Evolutionary conservation across 306 rosid species (phyloP).

Genomic region (Trifolium subterraneum): DNA sequence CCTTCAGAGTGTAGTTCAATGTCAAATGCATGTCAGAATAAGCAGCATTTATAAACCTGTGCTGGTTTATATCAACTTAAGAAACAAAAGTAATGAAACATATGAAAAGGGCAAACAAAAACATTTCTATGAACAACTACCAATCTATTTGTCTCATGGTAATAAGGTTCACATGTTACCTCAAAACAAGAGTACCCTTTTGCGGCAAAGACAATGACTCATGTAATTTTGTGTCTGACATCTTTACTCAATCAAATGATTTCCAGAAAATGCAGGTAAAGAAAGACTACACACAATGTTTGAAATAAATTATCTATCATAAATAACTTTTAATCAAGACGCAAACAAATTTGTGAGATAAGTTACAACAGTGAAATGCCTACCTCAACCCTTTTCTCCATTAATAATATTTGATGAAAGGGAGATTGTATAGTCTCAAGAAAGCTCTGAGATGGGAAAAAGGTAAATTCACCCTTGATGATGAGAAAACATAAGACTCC

Average conservation of each 20-base stretch:
- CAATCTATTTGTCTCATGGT: constrained; percentile 45
- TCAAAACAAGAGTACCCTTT: constrained; percentile 71
- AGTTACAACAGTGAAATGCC: constrained; percentile 75
- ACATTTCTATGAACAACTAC: constrained; percentile 44
- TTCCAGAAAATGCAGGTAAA: constrained; percentile 45
- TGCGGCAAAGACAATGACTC: constrained; percentile 78
- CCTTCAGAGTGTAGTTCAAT: constrained; percentile 48
- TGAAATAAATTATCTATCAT: constrained; percentile 52
- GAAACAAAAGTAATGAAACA: constrained; percentile 40
- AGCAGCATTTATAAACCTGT: constrained; percentile 51
- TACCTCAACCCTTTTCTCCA: constrained; percentile 94
- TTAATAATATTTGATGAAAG: constrained; percentile 76
- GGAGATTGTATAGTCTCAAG: constrained; percentile 86
- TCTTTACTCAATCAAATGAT: constrained; percentile 59
- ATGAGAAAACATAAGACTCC: constrained; percentile 63
- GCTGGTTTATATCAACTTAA: constrained; percentile 52
- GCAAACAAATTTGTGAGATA: constrained; percentile 47
- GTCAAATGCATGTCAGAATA: constrained; percentile 50
- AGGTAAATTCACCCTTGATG: constrained; percentile 75
- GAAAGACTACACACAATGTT: constrained; percentile 56
- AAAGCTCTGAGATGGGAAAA: constrained; percentile 87
- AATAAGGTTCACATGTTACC: constrained; percentile 77
- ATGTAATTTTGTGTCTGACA: constrained; percentile 63
- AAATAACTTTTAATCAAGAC: constrained; percentile 47
- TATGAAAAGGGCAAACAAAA: constrained; percentile 28